Evolutionary conservation across 495 filamentous ascomycete genomes (phyloP).

Genomic region (Podospora pseudoanserina): DNA sequence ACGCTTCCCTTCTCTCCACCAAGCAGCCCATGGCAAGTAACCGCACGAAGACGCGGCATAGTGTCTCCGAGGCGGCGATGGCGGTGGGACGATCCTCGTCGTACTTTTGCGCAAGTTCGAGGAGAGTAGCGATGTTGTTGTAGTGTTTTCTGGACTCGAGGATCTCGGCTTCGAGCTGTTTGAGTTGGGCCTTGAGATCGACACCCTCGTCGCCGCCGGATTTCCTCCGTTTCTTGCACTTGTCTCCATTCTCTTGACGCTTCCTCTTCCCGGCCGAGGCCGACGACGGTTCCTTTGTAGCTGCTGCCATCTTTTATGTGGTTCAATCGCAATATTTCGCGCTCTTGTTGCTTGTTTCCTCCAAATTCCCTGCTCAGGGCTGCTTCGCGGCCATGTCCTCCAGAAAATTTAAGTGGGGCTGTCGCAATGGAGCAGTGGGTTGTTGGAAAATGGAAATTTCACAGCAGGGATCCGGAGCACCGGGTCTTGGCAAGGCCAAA

Average conservation of each 20-base stretch:
- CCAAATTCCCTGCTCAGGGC: background rate
- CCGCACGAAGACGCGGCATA: constrained; percentile 86
- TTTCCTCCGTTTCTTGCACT: constrained; percentile 50
- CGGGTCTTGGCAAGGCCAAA: background rate
- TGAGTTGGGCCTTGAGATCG: constrained; percentile 53
- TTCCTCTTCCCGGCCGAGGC: constrained; percentile 44
- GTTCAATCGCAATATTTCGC: background rate
- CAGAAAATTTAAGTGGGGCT: constrained; percentile 33
- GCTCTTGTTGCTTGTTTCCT: background rate
- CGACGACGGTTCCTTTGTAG: constrained; percentile 22
- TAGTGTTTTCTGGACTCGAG: constrained; percentile 82
- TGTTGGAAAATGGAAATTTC: constrained; percentile 9
- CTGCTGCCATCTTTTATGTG: constrained; percentile 26
- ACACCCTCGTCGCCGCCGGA: constrained; percentile 34
- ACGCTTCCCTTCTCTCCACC: constrained; percentile 55
- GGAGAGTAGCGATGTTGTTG: constrained; percentile 80
- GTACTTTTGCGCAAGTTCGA: constrained; percentile 52
- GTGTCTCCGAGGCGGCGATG: constrained; percentile 65
- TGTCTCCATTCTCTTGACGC: constrained; percentile 40
- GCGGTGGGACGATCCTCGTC: constrained; percentile 35
- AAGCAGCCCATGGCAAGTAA: constrained; percentile 74
- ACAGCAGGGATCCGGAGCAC: background rate
- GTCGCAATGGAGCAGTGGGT: constrained; percentile 1
- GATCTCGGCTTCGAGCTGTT: constrained; percentile 70
- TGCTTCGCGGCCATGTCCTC: background rate